Evolutionary conservation across 2,329 filamentous ascomycete species (phyloP).

Genomic region (Myriosclerotinia scirpicola): DNA sequence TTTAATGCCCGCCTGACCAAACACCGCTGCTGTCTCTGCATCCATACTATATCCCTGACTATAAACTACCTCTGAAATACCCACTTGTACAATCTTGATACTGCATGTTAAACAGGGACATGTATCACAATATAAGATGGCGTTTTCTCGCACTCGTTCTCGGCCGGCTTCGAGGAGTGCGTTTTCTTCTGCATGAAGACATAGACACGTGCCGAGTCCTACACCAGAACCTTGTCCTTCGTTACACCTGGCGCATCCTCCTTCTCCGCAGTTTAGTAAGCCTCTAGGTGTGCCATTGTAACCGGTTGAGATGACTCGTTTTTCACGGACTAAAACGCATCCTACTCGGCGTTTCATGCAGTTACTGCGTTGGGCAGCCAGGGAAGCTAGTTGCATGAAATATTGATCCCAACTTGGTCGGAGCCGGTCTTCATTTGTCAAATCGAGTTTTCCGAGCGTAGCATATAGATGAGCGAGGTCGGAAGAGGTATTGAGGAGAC

Average conservation of each 20-base stretch:
- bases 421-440: slow-evolving; percentile 75
- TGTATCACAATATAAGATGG: slow-evolving; percentile 90
- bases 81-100: slow-evolving; percentile 97
- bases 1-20: slow-evolving; percentile 78
- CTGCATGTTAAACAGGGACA: slow-evolving; percentile 97
- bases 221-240: slow-evolving; percentile 67
- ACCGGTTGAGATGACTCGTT: slow-evolving; percentile 87
- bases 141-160: slow-evolving; percentile 79
- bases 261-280: slow-evolving; percentile 86
- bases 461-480: slow-evolving; percentile 70
- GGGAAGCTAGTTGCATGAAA: slow-evolving; percentile 94
- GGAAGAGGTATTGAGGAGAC: slow-evolving; percentile 80
- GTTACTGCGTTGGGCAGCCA: slow-evolving; percentile 87
- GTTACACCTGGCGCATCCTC: slow-evolving; percentile 89
- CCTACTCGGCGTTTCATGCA: slow-evolving; percentile 98
- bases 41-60: slow-evolving; percentile 96
- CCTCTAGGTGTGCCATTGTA: slow-evolving; percentile 97
- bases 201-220: slow-evolving; percentile 82
- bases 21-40: slow-evolving; percentile 74
- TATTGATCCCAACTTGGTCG: slow-evolving; percentile 95
- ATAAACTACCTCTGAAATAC: slow-evolving; percentile 94
- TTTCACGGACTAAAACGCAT: slow-evolving; percentile 84
- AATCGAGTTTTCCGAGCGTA: slow-evolving; percentile 71
- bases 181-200: slow-evolving; percentile 98
- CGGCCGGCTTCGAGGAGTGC: slow-evolving; percentile 90